A percentile compares a stretch with the other conserved stretches of the same genome.
These are phyloP conservation scores for Mycena metata DNA, from an alignment of 768 basidiomycete species.

Conservation along the genomic window DNA sequence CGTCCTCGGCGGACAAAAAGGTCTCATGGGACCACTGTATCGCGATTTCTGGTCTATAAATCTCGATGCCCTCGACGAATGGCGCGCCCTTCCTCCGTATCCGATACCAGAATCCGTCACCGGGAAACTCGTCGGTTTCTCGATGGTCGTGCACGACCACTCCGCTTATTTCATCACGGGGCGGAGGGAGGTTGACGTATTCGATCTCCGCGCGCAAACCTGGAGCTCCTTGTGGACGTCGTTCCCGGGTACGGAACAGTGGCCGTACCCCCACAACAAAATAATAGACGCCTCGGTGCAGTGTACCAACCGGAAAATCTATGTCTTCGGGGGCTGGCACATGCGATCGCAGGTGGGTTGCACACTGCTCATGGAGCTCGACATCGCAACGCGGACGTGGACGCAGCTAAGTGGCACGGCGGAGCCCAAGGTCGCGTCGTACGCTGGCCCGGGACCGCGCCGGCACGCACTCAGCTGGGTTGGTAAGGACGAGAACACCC, in stretches of 20 bases:
- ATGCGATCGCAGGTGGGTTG: constrained; percentile 46
- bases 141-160: constrained; percentile 43
- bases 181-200: constrained; percentile 44
- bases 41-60: constrained; percentile 47
- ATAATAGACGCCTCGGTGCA: constrained; percentile 41
- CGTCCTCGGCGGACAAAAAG: constrained; percentile 46
- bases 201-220: constrained; percentile 51
- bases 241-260: constrained; percentile 36
- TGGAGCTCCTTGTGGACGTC: constrained; percentile 50
- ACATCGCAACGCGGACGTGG: constrained; percentile 43
- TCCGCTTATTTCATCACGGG: constrained; percentile 56
- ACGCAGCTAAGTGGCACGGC: constrained; percentile 40
- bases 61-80: constrained; percentile 44
- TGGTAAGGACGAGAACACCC: constrained; percentile 43
- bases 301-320: constrained; percentile 48
- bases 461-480: constrained; percentile 52
- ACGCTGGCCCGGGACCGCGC: constrained; percentile 49
- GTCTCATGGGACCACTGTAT: constrained; percentile 44
- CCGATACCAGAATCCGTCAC: constrained; percentile 38
- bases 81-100: constrained; percentile 44
- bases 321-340: constrained; percentile 56
- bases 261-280: constrained; percentile 43
- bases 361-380: constrained; percentile 53
- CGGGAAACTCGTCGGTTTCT: constrained; percentile 40
- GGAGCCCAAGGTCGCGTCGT: constrained; percentile 37